Conservation (phyloP, 2,329 filamentous ascomycete species). For the Paradendryphiella salina region DNA sequence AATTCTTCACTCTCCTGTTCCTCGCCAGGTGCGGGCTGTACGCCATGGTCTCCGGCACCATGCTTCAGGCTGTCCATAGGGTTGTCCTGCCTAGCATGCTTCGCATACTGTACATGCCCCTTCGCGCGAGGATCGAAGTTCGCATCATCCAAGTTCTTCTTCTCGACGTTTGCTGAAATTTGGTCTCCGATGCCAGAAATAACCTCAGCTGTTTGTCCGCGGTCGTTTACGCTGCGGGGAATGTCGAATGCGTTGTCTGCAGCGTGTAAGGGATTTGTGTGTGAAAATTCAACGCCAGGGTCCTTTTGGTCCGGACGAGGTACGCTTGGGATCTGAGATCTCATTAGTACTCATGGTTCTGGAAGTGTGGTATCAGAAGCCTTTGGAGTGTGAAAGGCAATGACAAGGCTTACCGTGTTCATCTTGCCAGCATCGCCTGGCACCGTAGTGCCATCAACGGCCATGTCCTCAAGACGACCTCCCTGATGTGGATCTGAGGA, state of each 20-base stretch:
- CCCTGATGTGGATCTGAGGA: conserved; percentile 35
- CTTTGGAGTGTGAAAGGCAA: no score
- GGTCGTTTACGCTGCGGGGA: conserved; percentile 43
- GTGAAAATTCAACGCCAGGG: conserved; percentile 45
- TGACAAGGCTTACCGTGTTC: conserved; percentile 23
- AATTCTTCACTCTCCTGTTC: conserved; percentile 31
- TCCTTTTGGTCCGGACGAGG: conserved; percentile 54
- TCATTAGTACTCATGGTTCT: no score
- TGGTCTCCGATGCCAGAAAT: conserved; percentile 43
- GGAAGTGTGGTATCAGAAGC: no score
- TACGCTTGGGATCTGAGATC: not conserved
- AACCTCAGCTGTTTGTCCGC: conserved; percentile 42
- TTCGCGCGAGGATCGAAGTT: conserved; percentile 28
- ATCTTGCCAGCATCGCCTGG: conserved; percentile 54
- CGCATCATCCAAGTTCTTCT: conserved; percentile 37
- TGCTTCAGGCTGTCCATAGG: conserved; percentile 22
- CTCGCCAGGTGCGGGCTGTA: conserved; percentile 34
- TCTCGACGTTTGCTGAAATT: conserved; percentile 35
- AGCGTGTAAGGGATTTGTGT: conserved; percentile 28
- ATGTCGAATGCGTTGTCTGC: conserved; percentile 56
- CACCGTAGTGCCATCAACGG: conserved; percentile 41
- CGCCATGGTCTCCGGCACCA: conserved; percentile 21
- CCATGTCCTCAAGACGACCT: conserved; percentile 46
- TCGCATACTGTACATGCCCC: conserved; percentile 28
- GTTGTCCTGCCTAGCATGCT: conserved; percentile 26